These are phyloP conservation scores for Rhizopus microsporus DNA, from an alignment of 371 early-diverging fungal genomes.

Conservation along the genomic window DNA sequence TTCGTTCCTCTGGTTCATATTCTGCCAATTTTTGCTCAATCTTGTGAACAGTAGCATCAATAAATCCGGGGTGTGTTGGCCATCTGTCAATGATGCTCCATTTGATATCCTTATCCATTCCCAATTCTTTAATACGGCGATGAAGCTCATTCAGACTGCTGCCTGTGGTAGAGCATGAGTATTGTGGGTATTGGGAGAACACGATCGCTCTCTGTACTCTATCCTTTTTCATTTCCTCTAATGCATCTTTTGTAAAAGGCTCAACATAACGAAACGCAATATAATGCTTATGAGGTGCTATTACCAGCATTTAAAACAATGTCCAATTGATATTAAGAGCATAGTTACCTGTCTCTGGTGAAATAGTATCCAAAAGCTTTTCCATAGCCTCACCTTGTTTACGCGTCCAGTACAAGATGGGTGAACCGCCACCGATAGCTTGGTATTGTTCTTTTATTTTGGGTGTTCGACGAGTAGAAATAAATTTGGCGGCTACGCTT, in stretches of 20 bases:
- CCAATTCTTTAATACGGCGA: conserved; percentile 59
- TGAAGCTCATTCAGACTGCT: conserved; percentile 89
- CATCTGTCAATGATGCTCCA: conserved; percentile 97
- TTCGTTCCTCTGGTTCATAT: conserved; percentile 67
- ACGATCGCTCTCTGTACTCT: conserved; percentile 87
- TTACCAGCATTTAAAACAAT: neutral
- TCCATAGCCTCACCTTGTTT: conserved; percentile 84
- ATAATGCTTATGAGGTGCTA: conserved; percentile 90
- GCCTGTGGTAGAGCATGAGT: conserved; percentile 95
- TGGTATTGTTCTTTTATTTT: conserved; percentile 89
- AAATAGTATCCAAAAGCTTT: conserved; percentile 70
- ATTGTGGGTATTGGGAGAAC: conserved; percentile 95
- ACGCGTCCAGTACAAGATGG: conserved; percentile 89
- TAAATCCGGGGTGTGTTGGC: conserved; percentile 85
- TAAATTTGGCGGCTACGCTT: conserved; percentile 68
- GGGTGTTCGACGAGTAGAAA: conserved; percentile 84
- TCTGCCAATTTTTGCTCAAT: conserved; percentile 70
- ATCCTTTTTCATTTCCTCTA: conserved; percentile 79
- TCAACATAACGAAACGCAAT: conserved; percentile 92
- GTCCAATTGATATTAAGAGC: neutral
- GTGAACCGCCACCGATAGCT: conserved; percentile 94
- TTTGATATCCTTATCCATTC: conserved; percentile 65
- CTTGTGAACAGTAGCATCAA: conserved; percentile 80
- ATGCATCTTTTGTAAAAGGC: conserved; percentile 77
- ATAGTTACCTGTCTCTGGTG: conserved; percentile 75